Evolutionary conservation across 2,329 filamentous ascomycete species (phyloP).

Genomic region (Botrytis aclada): DNA sequence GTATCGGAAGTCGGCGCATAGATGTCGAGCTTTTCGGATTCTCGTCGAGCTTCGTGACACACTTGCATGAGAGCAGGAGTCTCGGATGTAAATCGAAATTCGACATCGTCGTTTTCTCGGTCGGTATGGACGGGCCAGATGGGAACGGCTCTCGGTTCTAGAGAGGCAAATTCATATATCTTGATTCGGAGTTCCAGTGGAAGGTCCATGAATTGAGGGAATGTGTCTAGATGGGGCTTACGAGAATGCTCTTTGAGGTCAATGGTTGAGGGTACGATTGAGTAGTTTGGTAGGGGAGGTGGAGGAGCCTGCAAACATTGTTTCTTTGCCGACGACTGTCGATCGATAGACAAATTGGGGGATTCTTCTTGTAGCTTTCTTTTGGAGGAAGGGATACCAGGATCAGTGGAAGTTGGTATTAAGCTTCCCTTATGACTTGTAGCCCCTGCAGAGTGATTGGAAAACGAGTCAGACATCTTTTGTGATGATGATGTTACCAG

Average conservation of each 20-base stretch:
- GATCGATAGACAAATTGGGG: not conserved
- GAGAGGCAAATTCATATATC: not conserved
- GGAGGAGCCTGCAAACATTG: not conserved
- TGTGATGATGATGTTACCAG: too few relatives aligned
- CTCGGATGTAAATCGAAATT: not conserved
- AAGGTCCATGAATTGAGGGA: not conserved
- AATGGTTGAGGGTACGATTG: not conserved
- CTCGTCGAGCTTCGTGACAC: not conserved
- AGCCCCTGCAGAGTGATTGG: not conserved
- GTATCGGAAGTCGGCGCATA: not conserved
- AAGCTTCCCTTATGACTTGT: not conserved
- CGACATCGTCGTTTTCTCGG: too few relatives aligned
- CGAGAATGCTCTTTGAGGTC: not conserved
- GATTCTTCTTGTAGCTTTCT: not conserved
- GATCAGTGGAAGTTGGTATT: too few relatives aligned
- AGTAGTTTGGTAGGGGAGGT: not conserved
- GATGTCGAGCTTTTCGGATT: not conserved
- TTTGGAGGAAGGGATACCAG: accelerated
- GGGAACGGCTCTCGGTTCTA: not conserved
- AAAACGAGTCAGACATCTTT: not conserved
- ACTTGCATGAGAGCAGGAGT: constrained; percentile 4
- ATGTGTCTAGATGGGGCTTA: not conserved
- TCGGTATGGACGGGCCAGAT: not conserved
- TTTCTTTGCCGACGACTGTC: not conserved
- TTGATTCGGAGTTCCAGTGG: not conserved